phyloP scores from a whole-genome alignment of 2,329 filamentous ascomycete species.

The Macroventuria anomochaeta region DNA sequence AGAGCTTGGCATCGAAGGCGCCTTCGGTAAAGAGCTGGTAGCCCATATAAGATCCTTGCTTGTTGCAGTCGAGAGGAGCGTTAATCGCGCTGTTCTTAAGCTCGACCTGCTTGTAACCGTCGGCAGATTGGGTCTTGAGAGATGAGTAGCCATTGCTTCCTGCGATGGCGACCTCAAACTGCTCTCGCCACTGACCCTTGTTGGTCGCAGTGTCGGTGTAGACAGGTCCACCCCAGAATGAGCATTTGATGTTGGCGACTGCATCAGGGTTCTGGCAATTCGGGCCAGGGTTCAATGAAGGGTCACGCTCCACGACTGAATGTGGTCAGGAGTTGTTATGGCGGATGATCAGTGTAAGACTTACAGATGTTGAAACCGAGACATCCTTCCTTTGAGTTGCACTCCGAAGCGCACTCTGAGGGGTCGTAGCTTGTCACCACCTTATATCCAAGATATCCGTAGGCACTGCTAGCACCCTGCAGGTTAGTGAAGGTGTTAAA shows the following conservation, averaged over 20 bases:
- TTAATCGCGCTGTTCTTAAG: neutral
- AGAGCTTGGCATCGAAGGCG: conserved; percentile 3
- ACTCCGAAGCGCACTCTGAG: neutral
- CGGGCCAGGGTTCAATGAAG: neutral
- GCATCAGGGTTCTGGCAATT: conserved; percentile 3
- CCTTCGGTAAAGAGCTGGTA: conserved; percentile 1
- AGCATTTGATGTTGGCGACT: conserved; percentile 10
- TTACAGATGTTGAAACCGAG: conserved; percentile 8
- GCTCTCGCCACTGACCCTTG: conserved; percentile 8
- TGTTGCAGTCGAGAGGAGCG: conserved; percentile 10
- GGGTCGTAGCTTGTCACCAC: neutral
- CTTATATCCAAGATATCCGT: conserved; percentile 1
- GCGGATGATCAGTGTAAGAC: neutral
- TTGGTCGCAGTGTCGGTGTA: conserved; percentile 4
- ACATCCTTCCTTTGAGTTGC: neutral
- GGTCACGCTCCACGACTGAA: conserved; percentile 4
- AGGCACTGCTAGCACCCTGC: neutral
- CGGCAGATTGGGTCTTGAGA: neutral
- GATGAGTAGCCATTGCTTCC: conserved; percentile 10
- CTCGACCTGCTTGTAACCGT: neutral
- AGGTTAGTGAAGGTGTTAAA: neutral
- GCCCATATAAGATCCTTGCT: conserved; percentile 9
- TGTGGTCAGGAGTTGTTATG: neutral
- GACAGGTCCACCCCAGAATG: conserved; percentile 4
- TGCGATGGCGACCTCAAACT: conserved; percentile 7